phyloP scores from a whole-genome alignment of 2,329 filamentous ascomycete species.

The Hirsutella thompsonii region DNA sequence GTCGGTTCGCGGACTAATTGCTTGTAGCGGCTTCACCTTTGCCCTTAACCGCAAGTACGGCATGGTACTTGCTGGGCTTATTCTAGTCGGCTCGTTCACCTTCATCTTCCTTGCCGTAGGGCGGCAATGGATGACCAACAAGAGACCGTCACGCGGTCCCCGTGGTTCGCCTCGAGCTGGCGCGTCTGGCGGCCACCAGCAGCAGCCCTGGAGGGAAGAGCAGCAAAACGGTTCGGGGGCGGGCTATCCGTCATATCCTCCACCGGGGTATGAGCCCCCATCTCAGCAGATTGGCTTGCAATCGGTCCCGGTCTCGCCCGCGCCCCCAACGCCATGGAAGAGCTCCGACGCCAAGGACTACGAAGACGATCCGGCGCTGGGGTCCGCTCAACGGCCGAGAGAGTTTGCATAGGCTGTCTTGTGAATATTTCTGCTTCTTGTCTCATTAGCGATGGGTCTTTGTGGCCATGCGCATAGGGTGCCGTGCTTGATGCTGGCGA shows the following conservation, averaged over 20 bases:
- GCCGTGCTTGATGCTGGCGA: too few species aligned
- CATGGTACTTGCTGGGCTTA: slow-evolving; percentile 32
- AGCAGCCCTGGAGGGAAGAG: slow-evolving; percentile 16
- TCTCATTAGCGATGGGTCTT: too few species aligned
- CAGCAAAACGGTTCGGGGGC: slow-evolving; percentile 5
- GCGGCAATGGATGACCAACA: slow-evolving; percentile 13
- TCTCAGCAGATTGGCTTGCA: slow-evolving; percentile 18
- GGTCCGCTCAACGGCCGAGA: slow-evolving; percentile 16
- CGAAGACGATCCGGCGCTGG: slow-evolving; percentile 18
- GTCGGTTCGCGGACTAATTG: neutral
- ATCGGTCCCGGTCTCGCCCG: slow-evolving; percentile 8
- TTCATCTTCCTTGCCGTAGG: slow-evolving; percentile 23
- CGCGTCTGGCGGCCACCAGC: slow-evolving; percentile 12
- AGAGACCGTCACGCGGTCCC: slow-evolving; percentile 5
- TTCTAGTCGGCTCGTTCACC: slow-evolving; percentile 29
- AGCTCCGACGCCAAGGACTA: slow-evolving; percentile 13
- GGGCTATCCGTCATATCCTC: slow-evolving; percentile 13
- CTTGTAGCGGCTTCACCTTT: slow-evolving; percentile 41
- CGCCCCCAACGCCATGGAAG: slow-evolving; percentile 14
- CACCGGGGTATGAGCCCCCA: slow-evolving; percentile 19
- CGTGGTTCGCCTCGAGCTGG: slow-evolving; percentile 4
- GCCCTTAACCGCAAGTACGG: slow-evolving; percentile 34
- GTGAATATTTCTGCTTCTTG: too few species aligned
- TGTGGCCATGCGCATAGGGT: too few species aligned
- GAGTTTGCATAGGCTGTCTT: slow-evolving; percentile 15